phyloP scores from a whole-genome alignment of 805 yeast genomes.

The Pachysolen tannophilus region DNA sequence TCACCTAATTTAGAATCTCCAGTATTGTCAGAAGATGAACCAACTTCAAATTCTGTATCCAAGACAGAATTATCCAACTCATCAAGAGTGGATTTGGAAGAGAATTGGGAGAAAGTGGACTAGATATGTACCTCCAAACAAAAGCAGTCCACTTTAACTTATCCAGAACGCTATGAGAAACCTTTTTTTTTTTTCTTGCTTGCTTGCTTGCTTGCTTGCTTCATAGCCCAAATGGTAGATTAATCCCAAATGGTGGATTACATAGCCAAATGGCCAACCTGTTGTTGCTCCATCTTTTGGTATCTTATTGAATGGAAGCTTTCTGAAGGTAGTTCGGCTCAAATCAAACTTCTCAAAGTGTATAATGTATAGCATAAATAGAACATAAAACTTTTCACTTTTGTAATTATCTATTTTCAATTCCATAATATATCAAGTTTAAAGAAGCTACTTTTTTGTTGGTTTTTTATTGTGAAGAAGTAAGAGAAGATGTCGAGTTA shows the following conservation, averaged over 20 bases:
- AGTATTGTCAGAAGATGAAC: conserved; percentile 19
- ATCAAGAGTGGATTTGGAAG: conserved; percentile 48
- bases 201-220: neutral
- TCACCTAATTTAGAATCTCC: conserved; percentile 20
- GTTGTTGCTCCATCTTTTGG: too few relatives aligned
- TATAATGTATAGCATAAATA: neutral
- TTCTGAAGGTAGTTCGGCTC: too few relatives aligned
- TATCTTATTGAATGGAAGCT: too few relatives aligned
- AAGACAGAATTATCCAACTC: conserved; percentile 39
- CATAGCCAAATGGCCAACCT: too few relatives aligned
- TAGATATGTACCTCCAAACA: conserved; percentile 57
- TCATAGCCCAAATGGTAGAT: neutral
- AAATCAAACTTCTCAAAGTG: neutral
- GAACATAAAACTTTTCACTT: neutral
- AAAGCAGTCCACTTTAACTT: conserved; percentile 69
- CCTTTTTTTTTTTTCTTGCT: neutral
- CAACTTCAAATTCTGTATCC: conserved; percentile 32
- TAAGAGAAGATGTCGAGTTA: neutral
- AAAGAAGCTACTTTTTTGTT: too few relatives aligned
- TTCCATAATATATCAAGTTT: too few relatives aligned
- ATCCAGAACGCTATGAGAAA: conserved; percentile 19
- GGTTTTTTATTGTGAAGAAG: too few relatives aligned
- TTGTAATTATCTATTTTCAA: too few relatives aligned
- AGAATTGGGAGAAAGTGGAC: conserved; percentile 34
- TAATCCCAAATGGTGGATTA: too few relatives aligned